Evolutionary conservation across 1,284 basidiomycete species (phyloP).

Genomic region (Cutaneotrichosporon dermatis): DNA sequence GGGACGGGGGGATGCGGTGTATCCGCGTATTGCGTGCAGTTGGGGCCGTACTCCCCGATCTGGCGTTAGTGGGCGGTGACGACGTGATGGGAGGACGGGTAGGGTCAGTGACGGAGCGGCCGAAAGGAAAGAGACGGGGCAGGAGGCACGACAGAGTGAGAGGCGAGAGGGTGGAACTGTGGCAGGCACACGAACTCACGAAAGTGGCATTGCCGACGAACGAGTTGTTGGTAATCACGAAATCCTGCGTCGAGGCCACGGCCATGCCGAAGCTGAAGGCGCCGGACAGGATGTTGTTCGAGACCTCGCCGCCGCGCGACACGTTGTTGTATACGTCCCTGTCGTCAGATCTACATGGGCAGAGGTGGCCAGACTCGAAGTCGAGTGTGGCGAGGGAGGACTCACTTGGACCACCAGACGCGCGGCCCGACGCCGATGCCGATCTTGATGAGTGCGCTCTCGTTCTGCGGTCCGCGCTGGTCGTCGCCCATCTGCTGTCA

Average conservation of each 20-base stretch:
- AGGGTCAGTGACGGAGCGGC: too few species aligned
- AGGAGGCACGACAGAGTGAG: too few species aligned
- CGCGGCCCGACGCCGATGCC: slow-evolving; percentile 58
- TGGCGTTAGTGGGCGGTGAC: slow-evolving; percentile 4
- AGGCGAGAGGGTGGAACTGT: too few species aligned
- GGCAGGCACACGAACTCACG: slow-evolving; percentile 21
- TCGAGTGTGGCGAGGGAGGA: slow-evolving; percentile 26
- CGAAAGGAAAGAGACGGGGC: too few species aligned
- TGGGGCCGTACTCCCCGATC: slow-evolving; percentile 65
- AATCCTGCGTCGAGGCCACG: slow-evolving; percentile 61
- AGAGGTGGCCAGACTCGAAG: too few species aligned
- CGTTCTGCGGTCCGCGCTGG: neutral
- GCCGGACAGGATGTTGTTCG: slow-evolving; percentile 64
- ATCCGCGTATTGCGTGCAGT: slow-evolving; percentile 60
- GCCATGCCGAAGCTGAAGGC: slow-evolving; percentile 54
- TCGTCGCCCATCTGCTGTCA: neutral
- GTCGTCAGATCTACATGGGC: slow-evolving; percentile 37
- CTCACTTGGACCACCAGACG: slow-evolving; percentile 65
- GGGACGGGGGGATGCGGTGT: slow-evolving; percentile 32
- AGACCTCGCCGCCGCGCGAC: slow-evolving; percentile 56
- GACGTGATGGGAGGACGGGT: too few species aligned
- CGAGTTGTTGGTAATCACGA: slow-evolving; percentile 62
- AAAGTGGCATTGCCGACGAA: slow-evolving; percentile 70
- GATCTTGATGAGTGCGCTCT: slow-evolving; percentile 1
- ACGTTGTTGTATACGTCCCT: neutral